Conservation (phyloP, 1,284 basidiomycete genomes). For the Trametes polyzona region DNA sequence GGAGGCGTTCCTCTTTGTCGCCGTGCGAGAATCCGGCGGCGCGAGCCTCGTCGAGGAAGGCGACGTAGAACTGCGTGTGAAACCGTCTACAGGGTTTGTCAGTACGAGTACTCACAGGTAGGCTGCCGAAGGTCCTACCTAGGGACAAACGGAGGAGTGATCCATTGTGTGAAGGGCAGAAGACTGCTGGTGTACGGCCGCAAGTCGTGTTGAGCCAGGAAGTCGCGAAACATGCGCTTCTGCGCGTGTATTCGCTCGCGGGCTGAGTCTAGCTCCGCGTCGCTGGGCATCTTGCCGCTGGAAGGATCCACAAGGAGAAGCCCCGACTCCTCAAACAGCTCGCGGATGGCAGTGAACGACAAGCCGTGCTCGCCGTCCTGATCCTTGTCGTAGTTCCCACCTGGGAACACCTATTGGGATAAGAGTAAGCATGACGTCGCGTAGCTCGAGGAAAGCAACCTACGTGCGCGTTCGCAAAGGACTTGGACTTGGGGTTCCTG, state of each 20-base stretch:
- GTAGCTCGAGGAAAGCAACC: constrained; percentile 32
- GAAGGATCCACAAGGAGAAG: constrained; percentile 58
- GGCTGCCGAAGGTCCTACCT: constrained; percentile 43
- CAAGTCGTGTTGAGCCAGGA: constrained; percentile 52
- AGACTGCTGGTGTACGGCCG: constrained; percentile 49
- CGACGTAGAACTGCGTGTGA: constrained; percentile 67
- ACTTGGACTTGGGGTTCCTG: constrained; percentile 60
- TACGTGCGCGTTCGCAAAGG: constrained; percentile 70
- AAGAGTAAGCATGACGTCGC: neutral
- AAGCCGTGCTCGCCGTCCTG: constrained; percentile 55
- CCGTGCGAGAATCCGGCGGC: constrained; percentile 55
- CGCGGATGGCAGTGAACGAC: constrained; percentile 65
- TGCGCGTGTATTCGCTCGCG: constrained; percentile 61
- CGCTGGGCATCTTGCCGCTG: constrained; percentile 32
- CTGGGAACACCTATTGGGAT: constrained; percentile 65
- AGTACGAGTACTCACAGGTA: neutral
- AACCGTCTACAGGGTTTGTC: constrained; percentile 52
- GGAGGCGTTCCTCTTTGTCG: constrained; percentile 56
- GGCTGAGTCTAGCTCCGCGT: constrained; percentile 51
- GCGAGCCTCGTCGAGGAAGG: constrained; percentile 53
- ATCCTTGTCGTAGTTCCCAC: constrained; percentile 63
- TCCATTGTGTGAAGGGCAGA: constrained; percentile 72
- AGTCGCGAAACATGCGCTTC: constrained; percentile 51
- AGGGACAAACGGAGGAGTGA: constrained; percentile 57
- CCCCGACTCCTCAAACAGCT: constrained; percentile 77